Percentiles rank a stretch among this genome's conserved stretches.
These are phyloP conservation scores for Auricularia auricula-judae DNA, from an alignment of 768 basidiomycete species.

Conservation along the genomic window DNA sequence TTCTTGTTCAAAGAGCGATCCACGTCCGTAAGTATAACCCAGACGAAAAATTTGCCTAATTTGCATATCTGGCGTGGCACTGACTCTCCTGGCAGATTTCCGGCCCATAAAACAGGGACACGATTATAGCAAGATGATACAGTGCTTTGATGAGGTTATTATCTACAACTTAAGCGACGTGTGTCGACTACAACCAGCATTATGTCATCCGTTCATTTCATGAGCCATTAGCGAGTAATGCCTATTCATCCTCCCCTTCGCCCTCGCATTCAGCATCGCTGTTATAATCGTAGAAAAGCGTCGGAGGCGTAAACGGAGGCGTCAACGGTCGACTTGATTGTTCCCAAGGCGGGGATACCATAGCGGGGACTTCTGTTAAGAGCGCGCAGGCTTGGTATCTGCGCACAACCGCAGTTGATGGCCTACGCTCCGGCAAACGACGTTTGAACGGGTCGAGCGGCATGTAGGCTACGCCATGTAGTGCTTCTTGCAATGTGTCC, in stretches of 20 bases:
- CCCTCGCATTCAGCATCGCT: neutral
- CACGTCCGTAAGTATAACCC: too few relatives aligned
- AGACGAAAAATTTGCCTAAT: too few relatives aligned
- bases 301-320: neutral
- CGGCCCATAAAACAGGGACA: too few relatives aligned
- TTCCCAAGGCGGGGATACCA: neutral
- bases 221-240: neutral
- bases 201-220: neutral
- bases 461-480: neutral
- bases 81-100: too few relatives aligned
- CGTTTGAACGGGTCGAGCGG: neutral
- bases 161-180: too few relatives aligned
- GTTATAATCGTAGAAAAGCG: neutral
- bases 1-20: too few relatives aligned
- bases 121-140: too few relatives aligned
- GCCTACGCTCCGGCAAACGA: neutral
- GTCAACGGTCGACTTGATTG: neutral
- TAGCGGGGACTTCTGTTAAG: neutral
- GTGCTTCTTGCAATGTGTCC: neutral
- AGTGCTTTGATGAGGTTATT: too few relatives aligned
- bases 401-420: neutral
- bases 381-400: neutral
- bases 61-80: too few relatives aligned
- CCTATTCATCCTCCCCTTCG: neutral
- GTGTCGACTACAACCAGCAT: too few relatives aligned